Conservation (phyloP, 2,329 filamentous ascomycete genomes). For the Botrytis fragariae region DNA sequence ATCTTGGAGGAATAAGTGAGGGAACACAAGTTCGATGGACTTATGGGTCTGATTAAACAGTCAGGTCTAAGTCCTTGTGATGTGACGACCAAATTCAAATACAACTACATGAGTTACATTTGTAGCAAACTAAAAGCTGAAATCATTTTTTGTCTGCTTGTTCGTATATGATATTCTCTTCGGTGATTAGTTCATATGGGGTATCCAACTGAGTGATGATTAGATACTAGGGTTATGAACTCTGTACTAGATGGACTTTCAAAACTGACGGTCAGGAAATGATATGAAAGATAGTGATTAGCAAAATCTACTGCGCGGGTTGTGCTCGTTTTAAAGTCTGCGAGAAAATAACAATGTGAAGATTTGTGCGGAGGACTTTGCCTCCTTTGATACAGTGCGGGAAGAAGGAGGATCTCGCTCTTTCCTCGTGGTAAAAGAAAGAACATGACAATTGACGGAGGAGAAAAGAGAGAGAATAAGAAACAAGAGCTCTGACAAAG, state of each 20-base stretch:
- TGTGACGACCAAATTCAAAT: no score
- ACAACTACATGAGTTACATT: not conserved
- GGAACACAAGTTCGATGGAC: no score
- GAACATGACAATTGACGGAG: rapidly evolving
- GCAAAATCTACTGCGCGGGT: no score
- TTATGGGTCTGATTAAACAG: no score
- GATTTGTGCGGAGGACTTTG: no score
- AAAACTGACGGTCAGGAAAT: not conserved
- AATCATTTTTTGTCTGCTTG: not conserved
- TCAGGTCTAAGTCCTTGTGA: not conserved
- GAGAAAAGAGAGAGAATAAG: no score
- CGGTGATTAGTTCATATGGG: not conserved
- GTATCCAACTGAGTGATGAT: not conserved
- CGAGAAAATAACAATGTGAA: no score
- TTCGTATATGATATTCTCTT: not conserved
- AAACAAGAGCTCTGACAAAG: no score
- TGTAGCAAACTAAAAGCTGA: not conserved
- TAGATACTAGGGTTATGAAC: not conserved
- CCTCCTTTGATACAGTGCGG: no score
- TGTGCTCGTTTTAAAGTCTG: no score
- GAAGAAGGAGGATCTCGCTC: no score
- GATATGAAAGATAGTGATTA: not conserved
- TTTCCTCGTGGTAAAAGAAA: no score
- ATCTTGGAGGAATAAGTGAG: not conserved
- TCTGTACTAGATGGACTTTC: not conserved